phyloP scores from a whole-genome alignment of 441 rosid species.

The Gossypium davidsonii region DNA sequence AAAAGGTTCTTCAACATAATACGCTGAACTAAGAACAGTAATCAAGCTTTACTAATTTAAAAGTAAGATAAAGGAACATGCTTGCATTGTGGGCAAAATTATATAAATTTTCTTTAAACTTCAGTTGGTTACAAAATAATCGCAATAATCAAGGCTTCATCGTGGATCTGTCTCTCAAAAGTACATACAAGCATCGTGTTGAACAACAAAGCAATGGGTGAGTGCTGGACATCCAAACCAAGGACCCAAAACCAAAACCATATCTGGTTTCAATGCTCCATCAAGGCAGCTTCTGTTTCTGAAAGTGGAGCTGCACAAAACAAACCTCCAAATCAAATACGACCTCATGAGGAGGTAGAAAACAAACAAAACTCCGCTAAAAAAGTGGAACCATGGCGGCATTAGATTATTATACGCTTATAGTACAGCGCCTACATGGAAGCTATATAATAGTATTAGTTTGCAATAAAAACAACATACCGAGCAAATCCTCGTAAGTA shows the following conservation, averaged over 20 bases:
- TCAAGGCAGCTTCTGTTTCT: slow-evolving; percentile 87
- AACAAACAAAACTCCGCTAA: background rate
- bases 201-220: slow-evolving; percentile 21
- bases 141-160: background rate
- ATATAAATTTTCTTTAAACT: too few species aligned
- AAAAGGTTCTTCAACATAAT: too few species aligned
- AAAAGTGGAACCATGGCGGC: background rate
- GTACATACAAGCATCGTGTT: slow-evolving; percentile 22
- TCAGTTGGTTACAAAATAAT: slow-evolving; percentile 2
- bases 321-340: slow-evolving; percentile 16
- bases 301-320: slow-evolving; percentile 83
- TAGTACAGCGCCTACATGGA: background rate
- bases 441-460: background rate
- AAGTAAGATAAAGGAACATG: too few species aligned
- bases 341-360: background rate
- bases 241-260: slow-evolving; percentile 21
- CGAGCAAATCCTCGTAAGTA: slow-evolving; percentile 85
- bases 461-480: slow-evolving; percentile 34
- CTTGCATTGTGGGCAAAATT: too few species aligned
- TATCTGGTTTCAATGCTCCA: slow-evolving; percentile 62
- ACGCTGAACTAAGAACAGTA: too few species aligned
- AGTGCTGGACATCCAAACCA: slow-evolving; percentile 25
- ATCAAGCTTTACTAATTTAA: too few species aligned
- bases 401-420: background rate
- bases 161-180: slow-evolving; percentile 1